Percentiles rank a stretch among this genome's conserved stretches.
These are phyloP conservation scores for Solanum dulcamara DNA, from an alignment of 257 asterid genomes.

Conservation along the genomic window DNA sequence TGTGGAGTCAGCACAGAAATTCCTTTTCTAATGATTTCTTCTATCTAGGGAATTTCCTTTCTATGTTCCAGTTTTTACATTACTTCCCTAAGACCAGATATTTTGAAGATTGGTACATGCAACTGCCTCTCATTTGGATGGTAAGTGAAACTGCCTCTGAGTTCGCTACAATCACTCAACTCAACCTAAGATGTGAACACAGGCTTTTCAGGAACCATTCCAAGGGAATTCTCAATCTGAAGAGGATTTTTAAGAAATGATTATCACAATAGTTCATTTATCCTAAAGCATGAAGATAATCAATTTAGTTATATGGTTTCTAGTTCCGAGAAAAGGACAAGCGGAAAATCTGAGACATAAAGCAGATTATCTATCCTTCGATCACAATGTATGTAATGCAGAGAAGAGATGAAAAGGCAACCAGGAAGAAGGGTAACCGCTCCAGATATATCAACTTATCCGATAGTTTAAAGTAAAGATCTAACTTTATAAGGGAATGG, in stretches of 20 bases:
- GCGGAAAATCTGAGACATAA: not conserved
- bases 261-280: not conserved
- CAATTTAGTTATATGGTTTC: not conserved
- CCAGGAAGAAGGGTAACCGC: not conserved
- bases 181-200: not conserved
- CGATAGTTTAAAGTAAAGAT: not conserved
- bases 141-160: not conserved
- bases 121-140: not conserved
- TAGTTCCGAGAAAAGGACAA: not conserved
- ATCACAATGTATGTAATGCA: not conserved
- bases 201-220: not conserved
- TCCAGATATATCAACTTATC: not conserved
- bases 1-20: not conserved
- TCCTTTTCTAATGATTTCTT: not conserved
- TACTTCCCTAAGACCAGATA: not conserved
- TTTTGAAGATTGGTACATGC: not conserved
- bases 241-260: not conserved
- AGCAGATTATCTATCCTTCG: not conserved
- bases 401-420: not conserved
- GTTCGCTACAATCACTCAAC: not conserved
- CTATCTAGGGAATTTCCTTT: not conserved
- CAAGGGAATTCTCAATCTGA: not conserved
- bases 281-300: not conserved
- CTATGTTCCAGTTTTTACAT: not conserved
- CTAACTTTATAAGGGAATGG: not conserved